phyloP scores from a whole-genome alignment of 768 basidiomycete genomes.

The Mycena maculata region DNA sequence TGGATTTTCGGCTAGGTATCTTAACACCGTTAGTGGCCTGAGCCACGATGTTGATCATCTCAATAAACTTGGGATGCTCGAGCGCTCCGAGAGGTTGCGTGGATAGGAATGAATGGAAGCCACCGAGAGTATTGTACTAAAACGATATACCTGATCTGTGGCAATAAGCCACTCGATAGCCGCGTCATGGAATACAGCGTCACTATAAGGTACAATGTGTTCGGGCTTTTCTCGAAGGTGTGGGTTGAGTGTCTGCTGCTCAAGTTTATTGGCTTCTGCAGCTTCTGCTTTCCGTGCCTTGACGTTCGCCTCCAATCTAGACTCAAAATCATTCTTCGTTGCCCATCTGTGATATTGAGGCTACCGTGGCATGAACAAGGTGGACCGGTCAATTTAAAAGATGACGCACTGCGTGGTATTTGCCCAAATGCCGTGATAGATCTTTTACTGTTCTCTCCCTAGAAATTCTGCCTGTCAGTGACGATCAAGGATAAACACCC shows the following conservation, averaged over 20 bases:
- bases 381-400: neutral
- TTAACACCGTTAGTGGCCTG: constrained; percentile 43
- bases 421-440: neutral
- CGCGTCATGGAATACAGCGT: constrained; percentile 31
- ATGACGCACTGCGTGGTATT: neutral
- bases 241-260: constrained; percentile 3
- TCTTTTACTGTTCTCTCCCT: neutral
- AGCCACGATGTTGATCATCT: constrained; percentile 42
- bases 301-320: neutral
- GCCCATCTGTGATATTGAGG: constrained; percentile 4
- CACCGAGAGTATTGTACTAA: neutral
- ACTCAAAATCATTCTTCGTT: constrained; percentile 9
- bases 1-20: constrained; percentile 40
- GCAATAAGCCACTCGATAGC: no score
- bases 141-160: constrained; percentile 35
- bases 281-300: neutral
- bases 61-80: neutral
- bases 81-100: neutral
- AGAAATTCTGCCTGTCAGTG: neutral
- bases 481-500: neutral
- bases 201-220: constrained; percentile 29
- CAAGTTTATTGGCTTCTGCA: neutral
- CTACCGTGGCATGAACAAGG: neutral
- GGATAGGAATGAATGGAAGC: neutral
- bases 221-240: constrained; percentile 25